Evolutionary conservation across 306 rosid genomes (phyloP).

Genomic region (Trifolium dubium): DNA sequence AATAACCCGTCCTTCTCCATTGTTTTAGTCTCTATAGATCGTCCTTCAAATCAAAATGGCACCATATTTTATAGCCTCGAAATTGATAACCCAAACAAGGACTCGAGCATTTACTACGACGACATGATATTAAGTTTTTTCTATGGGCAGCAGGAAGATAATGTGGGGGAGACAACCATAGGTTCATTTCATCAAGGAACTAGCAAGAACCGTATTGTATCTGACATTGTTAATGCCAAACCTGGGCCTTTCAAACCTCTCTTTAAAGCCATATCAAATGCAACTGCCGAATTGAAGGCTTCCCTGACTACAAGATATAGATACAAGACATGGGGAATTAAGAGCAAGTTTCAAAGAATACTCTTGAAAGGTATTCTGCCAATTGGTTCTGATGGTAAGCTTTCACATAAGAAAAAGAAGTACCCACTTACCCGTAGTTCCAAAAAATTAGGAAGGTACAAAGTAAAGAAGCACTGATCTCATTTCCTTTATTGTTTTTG

Average conservation of each 20-base stretch:
- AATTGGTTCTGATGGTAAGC: slow-evolving; percentile 12
- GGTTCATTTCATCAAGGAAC: slow-evolving; percentile 19
- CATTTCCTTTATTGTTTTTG: background rate
- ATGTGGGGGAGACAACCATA: background rate
- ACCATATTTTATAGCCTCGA: slow-evolving; percentile 4
- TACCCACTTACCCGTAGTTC: background rate
- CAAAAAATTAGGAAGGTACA: slow-evolving; percentile 11
- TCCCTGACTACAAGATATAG: background rate
- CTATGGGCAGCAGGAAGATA: background rate
- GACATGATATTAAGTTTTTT: slow-evolving; percentile 4
- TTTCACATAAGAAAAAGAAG: slow-evolving; percentile 6
- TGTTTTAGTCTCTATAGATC: background rate
- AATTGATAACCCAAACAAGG: slow-evolving; percentile 9
- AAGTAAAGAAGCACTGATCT: slow-evolving; percentile 11
- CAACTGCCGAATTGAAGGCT: slow-evolving; percentile 11
- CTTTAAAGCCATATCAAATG: background rate
- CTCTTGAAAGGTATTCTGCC: background rate
- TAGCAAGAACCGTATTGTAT: slow-evolving; percentile 1
- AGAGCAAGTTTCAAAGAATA: background rate
- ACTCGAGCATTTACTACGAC: slow-evolving; percentile 11
- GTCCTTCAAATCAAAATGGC: background rate
- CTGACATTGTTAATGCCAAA: background rate
- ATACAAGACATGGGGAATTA: slow-evolving; percentile 20
- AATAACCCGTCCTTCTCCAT: slow-evolving; percentile 16
- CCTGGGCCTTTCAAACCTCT: background rate